Conservation (phyloP, 2,329 filamentous ascomycete genomes). For the Phyllosticta ampelicida region DNA sequence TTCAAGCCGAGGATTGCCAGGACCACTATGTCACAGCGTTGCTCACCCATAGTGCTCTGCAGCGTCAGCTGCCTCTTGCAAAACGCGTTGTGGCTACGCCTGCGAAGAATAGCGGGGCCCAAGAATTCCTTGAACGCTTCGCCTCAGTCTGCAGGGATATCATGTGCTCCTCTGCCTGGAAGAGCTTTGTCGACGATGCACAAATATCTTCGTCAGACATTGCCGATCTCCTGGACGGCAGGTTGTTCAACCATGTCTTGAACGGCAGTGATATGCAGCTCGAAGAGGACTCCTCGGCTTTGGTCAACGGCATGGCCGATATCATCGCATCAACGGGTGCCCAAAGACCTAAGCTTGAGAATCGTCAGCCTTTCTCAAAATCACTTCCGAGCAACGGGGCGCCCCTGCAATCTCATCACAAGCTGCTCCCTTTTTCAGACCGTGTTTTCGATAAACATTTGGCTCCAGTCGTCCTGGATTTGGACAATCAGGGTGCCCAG, state of each 20-base stretch:
- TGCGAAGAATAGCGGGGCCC: background rate
- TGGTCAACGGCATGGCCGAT: background rate
- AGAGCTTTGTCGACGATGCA: background rate
- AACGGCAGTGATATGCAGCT: background rate
- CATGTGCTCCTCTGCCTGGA: background rate
- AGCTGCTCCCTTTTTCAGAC: slow-evolving; percentile 37
- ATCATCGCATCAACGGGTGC: background rate
- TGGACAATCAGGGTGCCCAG: slow-evolving; percentile 24
- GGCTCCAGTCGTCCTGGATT: slow-evolving; percentile 30
- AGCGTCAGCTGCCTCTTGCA: background rate
- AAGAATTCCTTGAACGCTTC: background rate
- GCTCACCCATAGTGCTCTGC: background rate
- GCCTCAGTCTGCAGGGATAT: background rate
- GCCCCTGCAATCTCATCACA: background rate
- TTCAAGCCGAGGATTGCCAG: background rate
- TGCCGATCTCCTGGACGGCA: slow-evolving; percentile 46
- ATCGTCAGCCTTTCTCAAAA: background rate
- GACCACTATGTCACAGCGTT: background rate
- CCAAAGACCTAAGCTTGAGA: background rate
- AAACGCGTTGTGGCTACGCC: background rate
- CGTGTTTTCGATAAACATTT: slow-evolving; percentile 39
- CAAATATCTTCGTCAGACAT: slow-evolving; percentile 23
- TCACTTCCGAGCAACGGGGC: background rate
- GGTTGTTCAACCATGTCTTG: slow-evolving; percentile 27
- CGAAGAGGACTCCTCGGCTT: background rate